Percentiles rank a stretch among this genome's conserved stretches.
Evolutionary conservation across 2,329 filamentous ascomycete genomes (phyloP).

Genomic region (Xylariaceae sp.): DNA sequence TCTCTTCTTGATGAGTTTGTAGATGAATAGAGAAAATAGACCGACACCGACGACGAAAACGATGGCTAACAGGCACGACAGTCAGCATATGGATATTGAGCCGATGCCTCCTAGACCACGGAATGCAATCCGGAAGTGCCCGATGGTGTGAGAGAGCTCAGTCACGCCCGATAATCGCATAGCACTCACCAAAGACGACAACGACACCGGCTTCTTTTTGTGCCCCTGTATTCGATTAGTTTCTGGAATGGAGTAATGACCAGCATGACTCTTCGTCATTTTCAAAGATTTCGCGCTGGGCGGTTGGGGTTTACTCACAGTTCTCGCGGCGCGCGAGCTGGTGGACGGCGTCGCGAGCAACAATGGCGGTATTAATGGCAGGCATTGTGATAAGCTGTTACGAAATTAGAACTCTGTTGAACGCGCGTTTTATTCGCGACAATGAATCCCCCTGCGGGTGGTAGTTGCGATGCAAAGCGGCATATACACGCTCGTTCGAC

Average conservation of each 20-base stretch:
- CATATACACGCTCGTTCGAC: not conserved
- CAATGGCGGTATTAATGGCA: conserved; percentile 34
- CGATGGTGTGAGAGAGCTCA: not conserved
- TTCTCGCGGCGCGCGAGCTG: conserved; percentile 32
- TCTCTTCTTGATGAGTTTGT: conserved; percentile 28
- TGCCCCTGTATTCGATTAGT: conserved; percentile 26
- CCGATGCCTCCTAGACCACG: not conserved
- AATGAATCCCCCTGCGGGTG: not conserved
- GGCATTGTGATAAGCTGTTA: conserved; percentile 31
- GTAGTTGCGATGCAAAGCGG: not conserved
- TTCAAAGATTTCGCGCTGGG: not conserved
- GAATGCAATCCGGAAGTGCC: not conserved
- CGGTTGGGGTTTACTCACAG: conserved; percentile 23
- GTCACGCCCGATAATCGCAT: not conserved
- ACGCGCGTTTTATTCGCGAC: not conserved
- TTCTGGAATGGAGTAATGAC: not conserved
- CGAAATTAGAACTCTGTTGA: conserved; percentile 20
- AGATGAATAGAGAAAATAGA: conserved; percentile 32
- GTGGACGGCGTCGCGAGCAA: conserved; percentile 34
- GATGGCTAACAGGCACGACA: conserved; percentile 23
- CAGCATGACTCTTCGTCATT: not conserved
- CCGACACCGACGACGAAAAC: conserved; percentile 34
- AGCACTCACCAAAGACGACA: conserved; percentile 31
- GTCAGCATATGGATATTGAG: conserved; percentile 6
- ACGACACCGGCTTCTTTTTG: conserved; percentile 34